These are phyloP conservation scores for Lasiosphaeria hispida DNA, from an alignment of 495 filamentous ascomycete genomes.

Conservation along the genomic window DNA sequence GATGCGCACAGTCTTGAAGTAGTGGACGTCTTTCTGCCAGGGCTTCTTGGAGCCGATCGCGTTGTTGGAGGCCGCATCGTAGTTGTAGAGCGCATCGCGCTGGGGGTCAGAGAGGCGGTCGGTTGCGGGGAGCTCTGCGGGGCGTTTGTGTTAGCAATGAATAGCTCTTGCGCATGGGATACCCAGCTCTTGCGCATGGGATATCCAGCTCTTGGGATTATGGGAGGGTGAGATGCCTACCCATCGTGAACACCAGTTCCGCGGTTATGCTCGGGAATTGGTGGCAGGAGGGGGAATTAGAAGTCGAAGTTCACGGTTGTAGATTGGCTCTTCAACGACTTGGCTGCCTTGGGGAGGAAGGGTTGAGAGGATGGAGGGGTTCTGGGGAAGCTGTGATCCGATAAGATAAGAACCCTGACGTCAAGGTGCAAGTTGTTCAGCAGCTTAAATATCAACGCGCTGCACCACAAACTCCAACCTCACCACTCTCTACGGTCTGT, in stretches of 20 bases:
- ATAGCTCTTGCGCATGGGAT: neutral
- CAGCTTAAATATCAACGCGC: too few species aligned
- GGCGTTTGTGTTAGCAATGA: neutral
- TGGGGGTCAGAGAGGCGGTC: slow-evolving; percentile 73
- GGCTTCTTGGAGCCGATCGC: slow-evolving; percentile 59
- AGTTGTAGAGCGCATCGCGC: slow-evolving; percentile 88
- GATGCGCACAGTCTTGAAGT: slow-evolving; percentile 93
- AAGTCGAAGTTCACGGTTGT: too few species aligned
- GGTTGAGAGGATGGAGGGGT: neutral
- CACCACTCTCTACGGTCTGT: too few species aligned
- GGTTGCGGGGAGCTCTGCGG: slow-evolving; percentile 61
- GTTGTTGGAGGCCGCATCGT: slow-evolving; percentile 65
- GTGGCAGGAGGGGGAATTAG: too few species aligned
- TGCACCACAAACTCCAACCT: too few species aligned
- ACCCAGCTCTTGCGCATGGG: too few species aligned
- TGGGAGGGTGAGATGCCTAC: too few species aligned
- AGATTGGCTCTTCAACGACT: too few species aligned
- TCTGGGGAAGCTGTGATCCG: slow-evolving; percentile 16
- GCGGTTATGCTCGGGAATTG: too few species aligned
- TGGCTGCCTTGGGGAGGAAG: slow-evolving; percentile 15
- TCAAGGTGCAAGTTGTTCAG: slow-evolving; percentile 18
- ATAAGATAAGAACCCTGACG: slow-evolving; percentile 33
- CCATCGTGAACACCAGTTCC: too few species aligned
- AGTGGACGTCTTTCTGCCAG: slow-evolving; percentile 77
- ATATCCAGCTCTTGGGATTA: too few species aligned